These are phyloP conservation scores for Rhodotorula diobovata DNA, from an alignment of 768 basidiomycete species.

Conservation along the genomic window DNA sequence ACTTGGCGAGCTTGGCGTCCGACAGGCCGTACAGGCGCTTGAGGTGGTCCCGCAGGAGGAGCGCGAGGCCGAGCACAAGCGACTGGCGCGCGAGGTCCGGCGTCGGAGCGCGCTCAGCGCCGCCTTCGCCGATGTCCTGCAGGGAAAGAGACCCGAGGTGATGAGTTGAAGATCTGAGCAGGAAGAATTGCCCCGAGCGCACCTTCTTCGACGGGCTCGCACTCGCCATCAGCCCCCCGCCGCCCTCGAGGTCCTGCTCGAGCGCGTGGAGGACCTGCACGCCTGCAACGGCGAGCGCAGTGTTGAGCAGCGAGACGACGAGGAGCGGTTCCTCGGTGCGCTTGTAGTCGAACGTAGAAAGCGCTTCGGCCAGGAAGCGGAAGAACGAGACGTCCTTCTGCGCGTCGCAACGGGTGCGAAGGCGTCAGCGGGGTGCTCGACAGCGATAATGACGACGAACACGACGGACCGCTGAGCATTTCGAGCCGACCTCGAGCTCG, in stretches of 20 bases:
- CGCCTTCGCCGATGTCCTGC: not conserved
- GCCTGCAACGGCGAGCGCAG: constrained; percentile 69
- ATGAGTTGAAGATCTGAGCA: too few relatives aligned
- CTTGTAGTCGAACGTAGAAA: constrained; percentile 87
- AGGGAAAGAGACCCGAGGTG: too few relatives aligned
- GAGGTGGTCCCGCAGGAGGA: constrained; percentile 80
- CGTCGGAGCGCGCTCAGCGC: not conserved
- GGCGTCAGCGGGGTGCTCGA: not conserved
- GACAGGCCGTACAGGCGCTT: constrained; percentile 76
- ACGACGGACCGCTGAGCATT: constrained; percentile 57
- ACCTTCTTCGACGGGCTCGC: constrained; percentile 10
- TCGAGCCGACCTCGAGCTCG: constrained; percentile 60
- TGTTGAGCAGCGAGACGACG: constrained; percentile 72
- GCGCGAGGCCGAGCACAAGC: constrained; percentile 72
- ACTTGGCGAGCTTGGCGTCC: constrained; percentile 83
- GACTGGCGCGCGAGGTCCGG: constrained; percentile 51
- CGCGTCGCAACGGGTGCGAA: not conserved
- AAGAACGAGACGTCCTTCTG: constrained; percentile 79
- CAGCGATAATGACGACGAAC: too few relatives aligned
- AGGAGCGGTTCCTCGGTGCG: constrained; percentile 87
- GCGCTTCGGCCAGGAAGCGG: constrained; percentile 92
- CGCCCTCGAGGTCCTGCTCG: constrained; percentile 49
- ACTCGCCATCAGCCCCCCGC: constrained; percentile 16
- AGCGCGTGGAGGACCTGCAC: constrained; percentile 73
- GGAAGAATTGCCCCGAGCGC: too few relatives aligned